Evolutionary conservation across 768 basidiomycete genomes (phyloP), one percentile per base, ranked within the genome.

Genomic region (Nevesoporus exiguus): DNA sequence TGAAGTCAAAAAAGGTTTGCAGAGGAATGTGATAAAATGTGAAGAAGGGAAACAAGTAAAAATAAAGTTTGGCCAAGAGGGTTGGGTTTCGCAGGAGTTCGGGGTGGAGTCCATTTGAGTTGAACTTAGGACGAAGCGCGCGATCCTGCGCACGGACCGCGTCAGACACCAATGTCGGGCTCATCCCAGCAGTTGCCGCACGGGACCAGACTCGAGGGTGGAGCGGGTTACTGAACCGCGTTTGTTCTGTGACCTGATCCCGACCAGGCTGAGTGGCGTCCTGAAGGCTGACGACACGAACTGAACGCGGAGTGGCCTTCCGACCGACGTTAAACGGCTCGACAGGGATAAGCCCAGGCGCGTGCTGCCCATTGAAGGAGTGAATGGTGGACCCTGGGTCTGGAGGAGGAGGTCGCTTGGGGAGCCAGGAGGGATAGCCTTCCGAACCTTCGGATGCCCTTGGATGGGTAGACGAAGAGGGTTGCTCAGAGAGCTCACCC

Each of bases 1-100:
- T 93, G 69, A 93, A 92, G 66, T 96, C 93, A 68, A 95, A 85
- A 66, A 88, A 94, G 1, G 86, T 84, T 68, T 93, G 91, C 9
- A 90, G 67, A 24, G 83, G 82, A 37, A 91, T 72, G 65, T 90
- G 86, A 19, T 81, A 83, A 67, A 92, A 83, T 7, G 82, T 78
- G 58, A 91, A 68, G 15, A 91, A 37, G n/a, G 86, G 88, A 66
- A 82, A 84, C 31, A 87, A 64, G 63, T 81, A 85, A 70, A 82
- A 92, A 69, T 84, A 84, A 43, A 86, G 62, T 59, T 74, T 80
- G 59, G 79, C 79, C 55, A 69, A 71, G 62, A 68, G 63, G 22
- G 80, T 80, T 3, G 87, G 86, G 64, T 77, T 82, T 57, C 80
- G 80, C 52, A 91, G 65, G 27, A 89, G 75, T 54, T 88, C 82